A percentile compares a stretch with the other conserved stretches of the same genome.
These are phyloP conservation scores for Quercus phellos DNA, from an alignment of 331 rosid species.

Conservation along the genomic window DNA sequence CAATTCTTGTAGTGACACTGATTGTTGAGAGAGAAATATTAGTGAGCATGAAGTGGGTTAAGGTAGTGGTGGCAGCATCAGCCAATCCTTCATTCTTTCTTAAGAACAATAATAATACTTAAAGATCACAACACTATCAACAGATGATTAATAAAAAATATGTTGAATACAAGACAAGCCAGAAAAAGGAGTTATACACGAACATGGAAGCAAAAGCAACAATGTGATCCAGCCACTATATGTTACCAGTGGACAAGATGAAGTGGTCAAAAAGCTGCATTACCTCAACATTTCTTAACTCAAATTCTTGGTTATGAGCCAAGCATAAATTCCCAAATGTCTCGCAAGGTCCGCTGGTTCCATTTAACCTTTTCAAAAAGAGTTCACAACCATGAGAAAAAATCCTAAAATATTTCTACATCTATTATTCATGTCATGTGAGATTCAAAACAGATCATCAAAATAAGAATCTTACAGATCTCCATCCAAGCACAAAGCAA, in stretches of 20 bases:
- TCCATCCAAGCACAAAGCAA: constrained; percentile 77
- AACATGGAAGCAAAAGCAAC: neutral
- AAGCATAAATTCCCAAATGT: constrained; percentile 83
- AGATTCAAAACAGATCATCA: neutral
- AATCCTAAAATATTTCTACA: neutral
- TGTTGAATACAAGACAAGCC: neutral
- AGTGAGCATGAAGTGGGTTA: neutral
- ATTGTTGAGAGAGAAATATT: neutral
- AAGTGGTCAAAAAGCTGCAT: neutral
- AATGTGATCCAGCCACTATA: neutral
- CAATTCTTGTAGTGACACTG: too few relatives aligned
- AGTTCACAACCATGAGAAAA: constrained; percentile 22
- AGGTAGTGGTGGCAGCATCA: neutral
- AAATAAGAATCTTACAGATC: constrained; percentile 68
- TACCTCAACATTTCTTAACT: constrained; percentile 92
- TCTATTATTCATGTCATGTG: neutral
- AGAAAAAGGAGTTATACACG: neutral
- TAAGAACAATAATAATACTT: neutral
- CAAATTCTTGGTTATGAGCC: constrained; percentile 83
- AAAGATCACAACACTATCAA: neutral
- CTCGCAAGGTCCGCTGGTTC: constrained; percentile 85
- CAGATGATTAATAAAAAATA: neutral
- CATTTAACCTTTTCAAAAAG: constrained; percentile 59
- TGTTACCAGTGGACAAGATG: neutral
- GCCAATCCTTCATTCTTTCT: neutral